Evolutionary conservation across 805 yeast genomes (phyloP), one percentile per base, ranked within the genome.

Genomic region (Candida caryicola): DNA sequence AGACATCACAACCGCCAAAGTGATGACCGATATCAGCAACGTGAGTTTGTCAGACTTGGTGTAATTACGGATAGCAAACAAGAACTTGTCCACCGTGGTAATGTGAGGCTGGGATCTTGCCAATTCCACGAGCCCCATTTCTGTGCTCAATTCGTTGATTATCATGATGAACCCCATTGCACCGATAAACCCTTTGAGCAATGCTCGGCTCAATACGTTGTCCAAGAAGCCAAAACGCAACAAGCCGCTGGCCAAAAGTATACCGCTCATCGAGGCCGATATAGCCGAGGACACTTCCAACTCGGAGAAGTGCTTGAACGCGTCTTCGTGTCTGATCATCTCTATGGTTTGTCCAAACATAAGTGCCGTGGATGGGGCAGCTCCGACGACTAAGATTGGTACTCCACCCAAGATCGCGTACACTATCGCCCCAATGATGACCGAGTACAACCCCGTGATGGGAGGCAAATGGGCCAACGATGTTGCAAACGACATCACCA

Each of bases 381-480:
- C 96, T 0, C 96, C 96, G 14, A 89, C 95, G 28, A 88, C 80
- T 83, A 89, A 78, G 42, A 82, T 82, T 0, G 96, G 96, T 1
- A 88, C 95, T 0, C 93, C 77, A 0, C 96, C 96, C 42, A 88
- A 69, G 3, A 88, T 43, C 5, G 87, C 73, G 55, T 89, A 89
- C 5, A 85, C 63, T n/a, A 83, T 62, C 0, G 96, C 95, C 0
- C 93, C 87, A 3, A 85, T 68, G 1, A 86, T 81, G 33, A 88
- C 71, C 0, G 89, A 86, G 46, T 81, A 76, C 6, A 90, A 66
- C 0, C 96, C 96, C 46, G 84, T 78, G 2, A 83, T 59, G 0
- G 95, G 86, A 8, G 93, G 91, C 9, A 87, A 82, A 50, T 82
- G 87, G 2, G 95, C 95, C 31, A 89, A 69, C 0, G 95, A 81